phyloP scores from a whole-genome alignment of 139 green algal species.

The Microglena sp. region DNA sequence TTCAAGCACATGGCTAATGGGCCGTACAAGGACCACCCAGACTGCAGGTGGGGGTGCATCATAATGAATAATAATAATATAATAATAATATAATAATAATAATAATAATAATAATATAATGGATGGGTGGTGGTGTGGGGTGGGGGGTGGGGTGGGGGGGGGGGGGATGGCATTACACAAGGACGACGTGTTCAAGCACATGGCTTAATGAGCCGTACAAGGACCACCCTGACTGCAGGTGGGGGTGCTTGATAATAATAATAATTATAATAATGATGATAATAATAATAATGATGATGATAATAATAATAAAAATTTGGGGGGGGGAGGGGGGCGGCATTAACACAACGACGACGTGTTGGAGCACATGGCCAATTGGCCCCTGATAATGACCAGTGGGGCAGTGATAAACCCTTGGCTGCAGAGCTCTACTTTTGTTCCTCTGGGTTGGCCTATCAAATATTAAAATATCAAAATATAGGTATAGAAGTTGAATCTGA shows the following conservation, averaged over 20 bases:
- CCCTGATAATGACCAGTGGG: too few relatives aligned
- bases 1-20: slow-evolving; percentile 64
- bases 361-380: slow-evolving; percentile 47
- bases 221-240: slow-evolving; percentile 25
- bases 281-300: too few relatives aligned
- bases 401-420: too few relatives aligned
- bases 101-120: neutral
- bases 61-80: neutral
- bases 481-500: too few relatives aligned
- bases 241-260: too few relatives aligned
- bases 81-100: neutral
- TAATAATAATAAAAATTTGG: too few relatives aligned
- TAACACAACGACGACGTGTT: slow-evolving; percentile 74
- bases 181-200: neutral
- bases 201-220: neutral
- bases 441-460: too few relatives aligned
- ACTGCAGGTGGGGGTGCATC: slow-evolving; percentile 7
- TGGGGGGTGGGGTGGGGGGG: too few relatives aligned
- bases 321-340: too few relatives aligned
- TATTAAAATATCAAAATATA: too few relatives aligned
- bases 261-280: too few relatives aligned
- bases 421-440: too few relatives aligned
- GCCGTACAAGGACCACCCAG: slow-evolving; percentile 37
- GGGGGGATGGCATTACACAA: neutral
- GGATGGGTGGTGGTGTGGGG: neutral